Conservation (phyloP, 2,329 filamentous ascomycete genomes). For the Penicillium sp. region DNA sequence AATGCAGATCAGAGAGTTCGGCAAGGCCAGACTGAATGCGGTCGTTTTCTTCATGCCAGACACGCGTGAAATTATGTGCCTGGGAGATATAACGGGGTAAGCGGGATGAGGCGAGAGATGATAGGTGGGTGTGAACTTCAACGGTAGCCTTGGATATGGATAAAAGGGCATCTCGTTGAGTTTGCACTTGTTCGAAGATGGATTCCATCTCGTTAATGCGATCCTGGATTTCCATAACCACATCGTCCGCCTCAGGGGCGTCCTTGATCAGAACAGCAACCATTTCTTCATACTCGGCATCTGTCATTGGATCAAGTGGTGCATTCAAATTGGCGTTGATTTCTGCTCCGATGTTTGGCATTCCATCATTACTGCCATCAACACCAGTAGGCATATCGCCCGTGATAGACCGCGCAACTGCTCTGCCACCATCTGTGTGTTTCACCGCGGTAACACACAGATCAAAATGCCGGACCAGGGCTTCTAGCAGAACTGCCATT, state of each 20-base stretch:
- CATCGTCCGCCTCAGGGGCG: conserved; percentile 61
- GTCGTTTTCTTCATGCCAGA: conserved; percentile 73
- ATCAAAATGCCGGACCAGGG: conserved; percentile 84
- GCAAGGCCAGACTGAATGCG: conserved; percentile 66
- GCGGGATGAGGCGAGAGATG: conserved; percentile 62
- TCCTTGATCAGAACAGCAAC: conserved; percentile 66
- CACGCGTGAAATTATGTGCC: conserved; percentile 47
- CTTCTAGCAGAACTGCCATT: conserved; percentile 78
- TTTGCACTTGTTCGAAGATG: conserved; percentile 62
- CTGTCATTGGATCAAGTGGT: conserved; percentile 68
- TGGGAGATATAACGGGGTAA: conserved; percentile 56
- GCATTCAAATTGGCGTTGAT: conserved; percentile 37
- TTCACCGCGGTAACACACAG: conserved; percentile 88
- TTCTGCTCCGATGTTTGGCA: conserved; percentile 34
- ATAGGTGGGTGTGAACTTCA: conserved; percentile 64
- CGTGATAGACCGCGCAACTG: conserved; percentile 64
- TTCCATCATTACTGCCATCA: conserved; percentile 38
- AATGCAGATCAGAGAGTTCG: conserved; percentile 72
- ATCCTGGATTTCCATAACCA: conserved; percentile 68
- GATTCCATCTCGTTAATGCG: conserved; percentile 74
- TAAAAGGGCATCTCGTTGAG: conserved; percentile 60
- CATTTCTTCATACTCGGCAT: conserved; percentile 78
- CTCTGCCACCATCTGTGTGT: conserved; percentile 79
- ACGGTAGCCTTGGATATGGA: conserved; percentile 59
- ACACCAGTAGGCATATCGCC: conserved; percentile 60